Percentiles rank a stretch among this genome's conserved stretches.
Evolutionary conservation across 2,329 filamentous ascomycete genomes (phyloP).

Genomic region (Fusarium phyllophilum): DNA sequence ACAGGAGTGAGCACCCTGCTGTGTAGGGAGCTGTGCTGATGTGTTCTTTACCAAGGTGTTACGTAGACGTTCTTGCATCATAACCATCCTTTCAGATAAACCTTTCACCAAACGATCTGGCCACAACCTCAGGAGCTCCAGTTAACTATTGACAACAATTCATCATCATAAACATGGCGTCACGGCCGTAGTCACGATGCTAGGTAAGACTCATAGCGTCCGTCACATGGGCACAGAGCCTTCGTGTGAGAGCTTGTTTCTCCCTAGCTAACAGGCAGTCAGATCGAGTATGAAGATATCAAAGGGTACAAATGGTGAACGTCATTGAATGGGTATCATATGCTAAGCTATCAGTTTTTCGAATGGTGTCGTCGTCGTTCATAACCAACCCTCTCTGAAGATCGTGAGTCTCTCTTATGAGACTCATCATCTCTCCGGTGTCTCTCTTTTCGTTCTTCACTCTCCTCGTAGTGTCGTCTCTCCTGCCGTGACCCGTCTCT

Average conservation of each 20-base stretch:
- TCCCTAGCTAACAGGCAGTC: not conserved
- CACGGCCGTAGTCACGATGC: not conserved
- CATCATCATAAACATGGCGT: too few relatives aligned
- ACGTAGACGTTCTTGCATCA: not conserved
- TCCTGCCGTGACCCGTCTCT: constrained; percentile 11
- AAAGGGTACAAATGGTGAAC: not conserved
- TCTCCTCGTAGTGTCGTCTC: constrained; percentile 7
- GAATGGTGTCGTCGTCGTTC: constrained; percentile 20
- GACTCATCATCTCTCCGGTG: constrained; percentile 13
- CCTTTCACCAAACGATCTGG: not conserved
- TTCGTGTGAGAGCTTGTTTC: not conserved
- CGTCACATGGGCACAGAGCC: not conserved
- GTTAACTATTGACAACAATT: not conserved
- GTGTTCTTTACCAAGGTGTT: not conserved
- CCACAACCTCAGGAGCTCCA: not conserved
- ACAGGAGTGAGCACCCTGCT: not conserved
- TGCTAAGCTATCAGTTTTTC: constrained; percentile 7
- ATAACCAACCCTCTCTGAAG: constrained; percentile 9
- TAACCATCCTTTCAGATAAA: not conserved
- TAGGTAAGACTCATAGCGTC: not conserved
- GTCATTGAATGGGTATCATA: constrained; percentile 23
- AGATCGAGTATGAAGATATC: not conserved
- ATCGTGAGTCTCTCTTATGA: constrained; percentile 27
- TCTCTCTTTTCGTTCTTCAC: not conserved
- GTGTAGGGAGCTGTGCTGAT: not conserved